phyloP scores from a whole-genome alignment of 441 rosid species.

The Corymbia citriodora region DNA sequence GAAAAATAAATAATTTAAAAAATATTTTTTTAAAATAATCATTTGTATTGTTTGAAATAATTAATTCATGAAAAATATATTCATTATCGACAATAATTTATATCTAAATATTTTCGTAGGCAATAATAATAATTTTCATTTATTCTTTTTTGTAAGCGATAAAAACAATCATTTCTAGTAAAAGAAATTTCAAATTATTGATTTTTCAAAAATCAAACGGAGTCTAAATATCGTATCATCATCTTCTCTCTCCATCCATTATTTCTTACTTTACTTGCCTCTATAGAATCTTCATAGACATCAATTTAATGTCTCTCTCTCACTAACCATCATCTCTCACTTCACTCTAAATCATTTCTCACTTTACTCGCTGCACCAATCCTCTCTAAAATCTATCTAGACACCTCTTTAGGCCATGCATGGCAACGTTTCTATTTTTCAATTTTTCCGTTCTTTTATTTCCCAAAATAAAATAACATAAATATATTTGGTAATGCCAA shows the following conservation, averaged over 20 bases:
- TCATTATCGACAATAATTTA: rapidly evolving
- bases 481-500: too few species aligned
- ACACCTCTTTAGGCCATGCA: background rate
- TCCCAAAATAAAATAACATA: too few species aligned
- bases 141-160: rapidly evolving
- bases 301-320: background rate
- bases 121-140: background rate
- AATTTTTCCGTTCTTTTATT: too few species aligned
- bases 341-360: background rate
- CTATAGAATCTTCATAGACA: too few species aligned
- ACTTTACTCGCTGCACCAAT: rapidly evolving
- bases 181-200: too few species aligned
- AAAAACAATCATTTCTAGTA: too few species aligned
- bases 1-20: background rate
- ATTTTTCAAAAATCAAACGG: rapidly evolving
- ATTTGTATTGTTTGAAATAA: too few species aligned
- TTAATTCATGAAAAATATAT: rapidly evolving
- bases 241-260: too few species aligned
- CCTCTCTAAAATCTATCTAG: background rate
- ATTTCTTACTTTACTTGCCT: too few species aligned
- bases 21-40: background rate
- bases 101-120: too few species aligned
- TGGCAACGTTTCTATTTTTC: too few species aligned
- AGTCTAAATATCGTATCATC: rapidly evolving
- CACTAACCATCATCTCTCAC: background rate